Base-by-base conservation (phyloP, 345 rosid genomes). In the Triadica sebifera region DNA sequence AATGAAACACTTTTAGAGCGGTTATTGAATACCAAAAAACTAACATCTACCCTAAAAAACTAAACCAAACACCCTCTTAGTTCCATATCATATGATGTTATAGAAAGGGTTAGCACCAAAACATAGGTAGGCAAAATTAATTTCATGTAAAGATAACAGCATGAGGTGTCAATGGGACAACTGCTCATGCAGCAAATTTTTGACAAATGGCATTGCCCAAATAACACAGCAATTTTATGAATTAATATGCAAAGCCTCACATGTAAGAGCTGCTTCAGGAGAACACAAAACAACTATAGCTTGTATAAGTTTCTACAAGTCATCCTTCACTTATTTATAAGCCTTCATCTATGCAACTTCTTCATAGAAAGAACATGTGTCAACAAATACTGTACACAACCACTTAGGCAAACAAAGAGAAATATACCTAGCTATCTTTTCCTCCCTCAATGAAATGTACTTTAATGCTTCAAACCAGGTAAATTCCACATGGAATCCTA, bases 401-500 rank as follows among this genome's bases (percentile, higher is more conserved):
- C 52, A 7, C 34, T 57, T 43, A 34, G 41, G 25, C 58, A 59
- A 55, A n/a, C 47, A 13, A n/a, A 66, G 56, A 58, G 24, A 47
- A 65, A 57, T 52, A 55, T 85, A 93, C 97, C 89, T 84, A 65
- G 81, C 84, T 60, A 87, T 74, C 77, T 81, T 84, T 78, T 91
- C 96, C 74, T 93, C 97, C 75, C 88, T 83, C 52, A 82, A 51
- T 53, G 90, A 49, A 79, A 88, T 81, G 77, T 82, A 84, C 25
- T 81, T 82, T 71, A 93, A 81, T 72, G 98, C 98, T 82, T 93
- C 98, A 25, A 88, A 81, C 89, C 94, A 85, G 34, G 97, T 88
- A 77, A 91, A 88, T 81, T 91, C 97, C 75, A 89, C 97, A 71
- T 93, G 88, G 65, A 93, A 91, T 46, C 97, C 97, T 12, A 91